Percentiles rank a stretch among this genome's conserved stretches.
Evolutionary conservation across 164 flowering plant species (phyloP).

Genomic region (Liriodendron chinense): DNA sequence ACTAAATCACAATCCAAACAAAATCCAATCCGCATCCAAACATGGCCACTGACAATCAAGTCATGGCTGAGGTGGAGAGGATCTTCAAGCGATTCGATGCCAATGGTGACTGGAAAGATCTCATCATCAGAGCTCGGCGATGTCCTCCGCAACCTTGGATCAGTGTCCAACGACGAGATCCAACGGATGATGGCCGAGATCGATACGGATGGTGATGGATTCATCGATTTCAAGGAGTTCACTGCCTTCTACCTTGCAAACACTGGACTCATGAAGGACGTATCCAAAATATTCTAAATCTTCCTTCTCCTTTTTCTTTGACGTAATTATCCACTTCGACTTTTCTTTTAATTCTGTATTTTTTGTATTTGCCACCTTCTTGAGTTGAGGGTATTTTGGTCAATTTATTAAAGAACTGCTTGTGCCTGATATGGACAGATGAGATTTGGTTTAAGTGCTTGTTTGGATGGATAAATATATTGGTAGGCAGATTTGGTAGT

Average conservation of each 20-base stretch:
- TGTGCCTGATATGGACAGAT: too few relatives aligned
- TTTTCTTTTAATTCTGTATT: background rate
- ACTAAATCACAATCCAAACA: background rate
- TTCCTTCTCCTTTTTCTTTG: background rate
- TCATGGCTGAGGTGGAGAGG: slow-evolving; percentile 6
- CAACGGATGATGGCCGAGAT: slow-evolving; percentile 21
- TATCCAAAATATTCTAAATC: slow-evolving; percentile 11
- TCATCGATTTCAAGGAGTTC: slow-evolving; percentile 20
- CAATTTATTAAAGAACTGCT: too few relatives aligned
- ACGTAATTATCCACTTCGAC: background rate
- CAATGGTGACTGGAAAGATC: slow-evolving; percentile 20
- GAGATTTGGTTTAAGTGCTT: too few relatives aligned
- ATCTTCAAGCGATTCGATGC: slow-evolving; percentile 10
- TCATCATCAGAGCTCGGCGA: slow-evolving; percentile 23
- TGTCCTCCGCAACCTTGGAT: slow-evolving; percentile 15
- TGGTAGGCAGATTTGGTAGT: too few relatives aligned
- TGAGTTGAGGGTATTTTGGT: too few relatives aligned
- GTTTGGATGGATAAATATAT: too few relatives aligned
- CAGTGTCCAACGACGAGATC: slow-evolving; percentile 13
- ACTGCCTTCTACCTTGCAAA: slow-evolving; percentile 14
- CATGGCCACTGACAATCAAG: background rate
- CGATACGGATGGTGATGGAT: slow-evolving; percentile 32
- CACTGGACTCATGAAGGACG: slow-evolving; percentile 16
- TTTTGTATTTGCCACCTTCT: background rate
- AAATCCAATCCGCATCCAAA: background rate